A percentile compares a stretch with the other conserved stretches of the same genome.
These are phyloP conservation scores for Saitozyma podzolica DNA, from an alignment of 768 basidiomycete species.

Conservation along the genomic window DNA sequence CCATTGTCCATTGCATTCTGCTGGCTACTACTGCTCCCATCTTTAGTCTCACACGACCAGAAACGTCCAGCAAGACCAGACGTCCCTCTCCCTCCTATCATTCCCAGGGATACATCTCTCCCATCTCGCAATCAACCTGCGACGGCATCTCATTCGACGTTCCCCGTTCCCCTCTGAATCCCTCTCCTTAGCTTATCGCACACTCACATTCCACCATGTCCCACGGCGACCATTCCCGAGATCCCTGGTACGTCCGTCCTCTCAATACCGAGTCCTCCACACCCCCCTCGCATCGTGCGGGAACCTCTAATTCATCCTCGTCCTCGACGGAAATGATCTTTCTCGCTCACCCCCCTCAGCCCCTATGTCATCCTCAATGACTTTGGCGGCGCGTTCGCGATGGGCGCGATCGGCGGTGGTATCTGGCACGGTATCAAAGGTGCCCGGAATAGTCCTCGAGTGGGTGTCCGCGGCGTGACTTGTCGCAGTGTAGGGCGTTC, in stretches of 20 bases:
- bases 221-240: slow-evolving; percentile 87
- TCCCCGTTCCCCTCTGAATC: no score
- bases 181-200: no score
- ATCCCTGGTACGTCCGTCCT: slow-evolving; percentile 69
- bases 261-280: neutral
- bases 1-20: no score
- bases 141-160: no score
- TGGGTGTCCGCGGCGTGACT: slow-evolving; percentile 53
- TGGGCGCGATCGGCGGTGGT: slow-evolving; percentile 96
- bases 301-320: neutral
- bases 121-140: no score
- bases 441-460: slow-evolving; percentile 91
- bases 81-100: no score
- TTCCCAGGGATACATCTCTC: no score
- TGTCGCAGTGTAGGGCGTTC: neutral
- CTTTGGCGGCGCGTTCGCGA: slow-evolving; percentile 94
- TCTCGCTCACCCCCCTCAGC: slow-evolving; percentile 55
- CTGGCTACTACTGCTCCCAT: no score
- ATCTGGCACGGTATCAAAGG: slow-evolving; percentile 99
- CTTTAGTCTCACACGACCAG: no score
- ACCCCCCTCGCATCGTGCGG: neutral
- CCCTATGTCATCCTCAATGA: slow-evolving; percentile 99
- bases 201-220: slow-evolving; percentile 60
- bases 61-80: no score
- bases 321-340: neutral